A percentile compares a stretch with the other conserved stretches of the same genome.
Evolutionary conservation across 345 rosid species (phyloP).

Genomic region (Boechera divaricarpa): DNA sequence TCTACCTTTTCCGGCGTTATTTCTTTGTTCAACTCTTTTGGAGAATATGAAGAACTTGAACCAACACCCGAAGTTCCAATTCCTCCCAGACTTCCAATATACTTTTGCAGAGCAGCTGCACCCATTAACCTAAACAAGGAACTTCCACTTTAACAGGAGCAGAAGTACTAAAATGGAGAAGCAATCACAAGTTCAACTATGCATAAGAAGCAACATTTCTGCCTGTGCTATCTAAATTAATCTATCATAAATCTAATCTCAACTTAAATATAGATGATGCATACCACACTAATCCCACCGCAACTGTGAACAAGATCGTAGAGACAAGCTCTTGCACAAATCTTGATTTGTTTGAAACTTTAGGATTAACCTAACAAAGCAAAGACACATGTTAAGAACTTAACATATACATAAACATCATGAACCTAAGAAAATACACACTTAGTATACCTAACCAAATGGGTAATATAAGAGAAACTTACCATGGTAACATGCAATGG

Average conservation of each 20-base stretch:
- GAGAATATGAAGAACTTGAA: constrained; percentile 90
- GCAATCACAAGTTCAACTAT: constrained; percentile 20
- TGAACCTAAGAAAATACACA: background rate
- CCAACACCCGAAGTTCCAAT: constrained; percentile 98
- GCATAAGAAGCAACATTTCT: constrained; percentile 13
- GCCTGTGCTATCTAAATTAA: background rate
- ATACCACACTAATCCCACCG: constrained; percentile 88
- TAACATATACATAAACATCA: background rate
- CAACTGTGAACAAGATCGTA: constrained; percentile 85
- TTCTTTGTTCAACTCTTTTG: constrained; percentile 92
- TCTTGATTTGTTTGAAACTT: constrained; percentile 77
- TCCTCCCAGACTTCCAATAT: constrained; percentile 92
- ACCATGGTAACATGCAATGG: constrained; percentile 97
- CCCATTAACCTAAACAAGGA: constrained; percentile 83
- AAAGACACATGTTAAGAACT: constrained; percentile 16
- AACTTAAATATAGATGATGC: constrained; percentile 32
- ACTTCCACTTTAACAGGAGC: constrained; percentile 30
- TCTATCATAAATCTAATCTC: background rate
- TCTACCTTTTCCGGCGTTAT: constrained; percentile 91
- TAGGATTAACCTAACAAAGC: constrained; percentile 76
- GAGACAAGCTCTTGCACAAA: constrained; percentile 93
- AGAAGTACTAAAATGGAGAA: constrained; percentile 29
- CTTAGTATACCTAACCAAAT: background rate
- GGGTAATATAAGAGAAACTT: constrained; percentile 34
- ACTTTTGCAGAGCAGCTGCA: constrained; percentile 94